Base-by-base conservation (phyloP, 148 eudicot genomes). In the Gaultheria prostrata region DNA sequence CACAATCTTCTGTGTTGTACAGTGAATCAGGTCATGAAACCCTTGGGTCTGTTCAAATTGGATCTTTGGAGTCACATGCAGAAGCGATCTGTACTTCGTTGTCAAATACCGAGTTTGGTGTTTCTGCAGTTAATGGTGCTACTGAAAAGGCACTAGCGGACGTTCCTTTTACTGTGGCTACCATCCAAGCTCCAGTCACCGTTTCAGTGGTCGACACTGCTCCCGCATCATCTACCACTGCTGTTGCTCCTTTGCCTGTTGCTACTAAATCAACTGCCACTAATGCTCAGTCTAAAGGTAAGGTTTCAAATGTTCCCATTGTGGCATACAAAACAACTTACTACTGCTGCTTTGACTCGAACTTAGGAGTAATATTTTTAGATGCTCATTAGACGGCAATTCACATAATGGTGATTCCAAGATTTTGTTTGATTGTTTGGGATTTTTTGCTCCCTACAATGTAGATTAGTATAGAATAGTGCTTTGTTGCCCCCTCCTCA, bases 211-310 rank as follows among this genome's bases (percentile, higher is more conserved):
- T 87, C 49, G 87, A 88, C 56, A 85, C 63, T 83, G 88, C 80
- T 75, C 84, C 91, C 48, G 87, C 63, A 53, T 73, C 91, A 32
- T 90, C 93, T 85, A 85, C 83, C 48, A 69, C 92, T 79, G 80
- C 83, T 76, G 82, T 80, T 33, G 72, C 92, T 70, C 39, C 92
- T 54, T 83, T 72, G 67, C 32, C 89, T 43, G 85, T 77, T 71
- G 56, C 88, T 78, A 33, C 84, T 70, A 75, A 92, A 73, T 85
- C 87, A 61, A 78, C 86, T 59, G 88, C 77, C 76, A 33, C 91
- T 65, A 97, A 92, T 86, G 86, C 78, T 85, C 98, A 87, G 83
- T 56, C 93, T 73, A 94, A 93, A 89, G 98, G 98, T 93, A 86
- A 81, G 21, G 21, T 32, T 82, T 70, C 65, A 49, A 12, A 49